phyloP scores from a whole-genome alignment of 345 rosid genomes.

The Pistacia integerrima region DNA sequence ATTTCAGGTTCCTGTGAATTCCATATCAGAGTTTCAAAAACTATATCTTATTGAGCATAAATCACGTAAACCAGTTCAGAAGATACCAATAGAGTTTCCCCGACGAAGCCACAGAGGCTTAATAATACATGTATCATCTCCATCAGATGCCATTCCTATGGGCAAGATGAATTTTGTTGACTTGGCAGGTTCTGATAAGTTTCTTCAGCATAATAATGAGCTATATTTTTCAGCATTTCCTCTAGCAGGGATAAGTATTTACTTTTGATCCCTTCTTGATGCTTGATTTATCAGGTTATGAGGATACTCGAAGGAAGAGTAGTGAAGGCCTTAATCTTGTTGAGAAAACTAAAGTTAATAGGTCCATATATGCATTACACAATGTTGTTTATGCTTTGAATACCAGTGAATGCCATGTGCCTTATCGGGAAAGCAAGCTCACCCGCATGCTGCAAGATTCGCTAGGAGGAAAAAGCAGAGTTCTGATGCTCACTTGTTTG shows the following conservation, averaged over 20 bases:
- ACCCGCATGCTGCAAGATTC: constrained; percentile 76
- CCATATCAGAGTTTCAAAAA: constrained; percentile 53
- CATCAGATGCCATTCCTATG: constrained; percentile 14
- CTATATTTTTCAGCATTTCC: background rate
- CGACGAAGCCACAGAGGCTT: constrained; percentile 57
- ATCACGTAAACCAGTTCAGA: constrained; percentile 32
- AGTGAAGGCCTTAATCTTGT: constrained; percentile 32
- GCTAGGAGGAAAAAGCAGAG: constrained; percentile 47
- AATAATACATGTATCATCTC: constrained; percentile 46
- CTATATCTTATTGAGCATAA: constrained; percentile 33
- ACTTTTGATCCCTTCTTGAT: background rate
- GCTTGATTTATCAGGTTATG: constrained; percentile 53
- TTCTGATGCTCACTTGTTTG: constrained; percentile 68
- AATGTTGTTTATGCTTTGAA: constrained; percentile 69
- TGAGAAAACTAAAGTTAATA: constrained; percentile 58
- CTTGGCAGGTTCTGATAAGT: constrained; percentile 53
- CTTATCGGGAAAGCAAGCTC: constrained; percentile 79
- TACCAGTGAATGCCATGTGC: constrained; percentile 62
- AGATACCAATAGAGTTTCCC: constrained; percentile 32
- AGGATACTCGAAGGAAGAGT: constrained; percentile 55
- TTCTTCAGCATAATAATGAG: background rate
- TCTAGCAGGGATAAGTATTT: background rate
- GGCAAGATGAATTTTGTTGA: constrained; percentile 81
- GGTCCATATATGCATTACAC: constrained; percentile 66
- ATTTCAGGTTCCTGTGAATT: constrained; percentile 55